A percentile compares a stretch with the other conserved stretches of the same genome.
These are phyloP conservation scores for Carex arenaria DNA, from an alignment of 202 grass and related monocot species.

Conservation along the genomic window DNA sequence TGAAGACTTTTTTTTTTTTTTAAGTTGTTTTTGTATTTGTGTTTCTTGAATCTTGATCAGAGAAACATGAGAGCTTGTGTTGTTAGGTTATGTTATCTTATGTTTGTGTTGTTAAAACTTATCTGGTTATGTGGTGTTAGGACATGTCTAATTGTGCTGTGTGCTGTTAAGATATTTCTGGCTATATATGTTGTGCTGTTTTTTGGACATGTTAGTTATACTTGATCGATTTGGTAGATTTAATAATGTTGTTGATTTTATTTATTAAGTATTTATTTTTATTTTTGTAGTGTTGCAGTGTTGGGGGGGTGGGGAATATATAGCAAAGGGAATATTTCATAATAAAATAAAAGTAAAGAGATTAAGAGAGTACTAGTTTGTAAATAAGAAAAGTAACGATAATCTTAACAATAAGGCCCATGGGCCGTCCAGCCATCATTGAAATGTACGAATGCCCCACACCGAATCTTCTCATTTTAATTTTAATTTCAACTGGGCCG, in stretches of 20 bases:
- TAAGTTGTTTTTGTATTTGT: neutral
- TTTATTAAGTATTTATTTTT: neutral
- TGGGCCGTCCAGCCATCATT: too few relatives aligned
- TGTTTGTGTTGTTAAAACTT: neutral
- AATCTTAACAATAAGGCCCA: too few relatives aligned
- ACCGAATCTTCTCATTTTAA: too few relatives aligned
- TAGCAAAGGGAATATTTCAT: too few relatives aligned
- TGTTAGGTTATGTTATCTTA: neutral
- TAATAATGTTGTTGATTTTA: neutral
- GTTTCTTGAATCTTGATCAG: neutral
- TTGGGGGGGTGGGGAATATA: too few relatives aligned
- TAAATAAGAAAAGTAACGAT: too few relatives aligned
- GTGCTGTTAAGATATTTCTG: neutral
- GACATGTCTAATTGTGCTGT: neutral
- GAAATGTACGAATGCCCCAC: too few relatives aligned
- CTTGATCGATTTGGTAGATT: neutral
- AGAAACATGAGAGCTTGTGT: neutral
- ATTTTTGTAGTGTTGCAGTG: neutral
- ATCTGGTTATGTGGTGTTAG: neutral
- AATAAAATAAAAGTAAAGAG: too few relatives aligned
- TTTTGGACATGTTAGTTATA: neutral
- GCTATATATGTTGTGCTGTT: neutral
- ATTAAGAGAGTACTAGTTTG: too few relatives aligned
- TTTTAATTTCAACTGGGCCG: too few relatives aligned
- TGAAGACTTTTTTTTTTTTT: neutral